These are phyloP conservation scores for Malus sylvestris DNA, from an alignment of 306 rosid genomes.

Conservation along the genomic window DNA sequence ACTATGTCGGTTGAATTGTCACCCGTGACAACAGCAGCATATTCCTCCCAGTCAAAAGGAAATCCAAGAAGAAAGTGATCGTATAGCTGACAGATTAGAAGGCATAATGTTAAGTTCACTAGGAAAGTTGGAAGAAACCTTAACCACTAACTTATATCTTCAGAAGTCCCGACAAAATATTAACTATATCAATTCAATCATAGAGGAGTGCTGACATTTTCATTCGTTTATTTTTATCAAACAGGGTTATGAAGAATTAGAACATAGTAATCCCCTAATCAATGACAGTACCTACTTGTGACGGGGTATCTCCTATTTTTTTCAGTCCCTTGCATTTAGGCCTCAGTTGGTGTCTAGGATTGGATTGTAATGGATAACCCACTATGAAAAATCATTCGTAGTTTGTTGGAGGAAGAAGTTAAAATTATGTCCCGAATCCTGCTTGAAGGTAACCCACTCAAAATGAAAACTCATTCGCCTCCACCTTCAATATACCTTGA, in stretches of 20 bases:
- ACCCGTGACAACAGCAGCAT: slow-evolving; percentile 11
- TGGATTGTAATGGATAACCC: too few species aligned
- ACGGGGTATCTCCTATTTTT: background rate
- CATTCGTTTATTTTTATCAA: background rate
- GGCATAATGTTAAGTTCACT: background rate
- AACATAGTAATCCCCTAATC: background rate
- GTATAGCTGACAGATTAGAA: slow-evolving; percentile 38
- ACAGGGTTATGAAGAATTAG: background rate
- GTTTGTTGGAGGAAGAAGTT: too few species aligned
- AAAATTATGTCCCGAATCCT: too few species aligned
- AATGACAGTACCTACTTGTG: background rate
- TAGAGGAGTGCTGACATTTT: background rate
- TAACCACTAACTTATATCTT: background rate
- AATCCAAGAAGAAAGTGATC: slow-evolving; percentile 53
- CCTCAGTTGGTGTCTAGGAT: too few species aligned
- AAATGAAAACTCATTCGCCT: too few species aligned
- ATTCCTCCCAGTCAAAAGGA: slow-evolving; percentile 67
- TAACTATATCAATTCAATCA: background rate
- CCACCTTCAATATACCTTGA: too few species aligned
- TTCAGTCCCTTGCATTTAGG: background rate
- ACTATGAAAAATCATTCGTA: too few species aligned
- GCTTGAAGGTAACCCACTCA: too few species aligned
- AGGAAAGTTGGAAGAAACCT: background rate
- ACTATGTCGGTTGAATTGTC: slow-evolving; percentile 1
- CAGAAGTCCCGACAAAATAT: background rate